Base-by-base conservation (phyloP, 805 yeast genomes). In the Spathaspora girioi region DNA sequence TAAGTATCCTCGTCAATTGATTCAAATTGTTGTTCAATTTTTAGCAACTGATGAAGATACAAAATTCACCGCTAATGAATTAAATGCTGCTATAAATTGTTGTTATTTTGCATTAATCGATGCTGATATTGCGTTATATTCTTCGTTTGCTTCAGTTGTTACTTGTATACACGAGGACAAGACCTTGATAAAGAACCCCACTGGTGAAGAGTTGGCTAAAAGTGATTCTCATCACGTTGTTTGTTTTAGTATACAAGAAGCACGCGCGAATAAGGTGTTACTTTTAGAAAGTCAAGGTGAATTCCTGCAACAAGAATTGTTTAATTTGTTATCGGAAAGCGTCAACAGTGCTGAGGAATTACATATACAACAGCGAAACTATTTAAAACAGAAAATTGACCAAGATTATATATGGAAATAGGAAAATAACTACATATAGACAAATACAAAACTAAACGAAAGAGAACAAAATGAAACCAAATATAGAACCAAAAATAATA, bases 71-170 rank as follows among this genome's bases (percentile, higher is more conserved):
- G 65, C 73, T 42, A 76, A 78, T 50, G 90, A 88, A 61, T 66
- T 89, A 43, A 78, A 83, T 48, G 83, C 85, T 1, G 84, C 87
- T 19, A 75, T 93, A 40, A 93, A 94, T 65, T 84, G 90, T 2
- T 70, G 84, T 1, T 83, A 76, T 55, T 68, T 88, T 55, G 96
- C 97, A 0, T 75, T 93, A 43, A 65, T 91, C 1, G 93, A 91
- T 65, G 87, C 96, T 6, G 90, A 89, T 45, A 76, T 92, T 17
- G 86, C 90, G 0, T 66, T 93, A 49, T 71, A 75, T 46, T 68
- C 78, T n/a, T 79, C 91, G 0, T 84, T 85, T 59, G 77, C 81
- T 0, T 81, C 91, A 15, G 69, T 79, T 0, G 70, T 83, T 4
- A 64, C 83, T n/a, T 75, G 78, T 8, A 60, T 78, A 2, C 55